These are phyloP conservation scores for Neurospora sp. DNA, from an alignment of 495 filamentous ascomycete species.

Conservation along the genomic window DNA sequence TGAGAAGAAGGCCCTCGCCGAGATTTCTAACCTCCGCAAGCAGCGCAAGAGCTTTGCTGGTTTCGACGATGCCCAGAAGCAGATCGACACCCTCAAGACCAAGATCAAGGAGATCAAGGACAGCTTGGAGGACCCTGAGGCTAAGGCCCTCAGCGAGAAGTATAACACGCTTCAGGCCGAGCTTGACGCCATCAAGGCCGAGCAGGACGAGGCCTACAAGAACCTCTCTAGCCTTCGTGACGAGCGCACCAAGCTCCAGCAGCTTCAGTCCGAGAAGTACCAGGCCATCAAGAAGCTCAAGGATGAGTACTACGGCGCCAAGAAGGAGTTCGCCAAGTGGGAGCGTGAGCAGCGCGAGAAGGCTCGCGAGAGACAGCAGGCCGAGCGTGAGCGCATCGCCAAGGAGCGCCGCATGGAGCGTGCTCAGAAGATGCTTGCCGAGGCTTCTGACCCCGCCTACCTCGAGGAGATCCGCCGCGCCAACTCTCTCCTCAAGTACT, in stretches of 20 bases:
- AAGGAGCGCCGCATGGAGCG: conserved; percentile 77
- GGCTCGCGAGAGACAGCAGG: conserved; percentile 43
- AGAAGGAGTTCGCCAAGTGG: conserved; percentile 67
- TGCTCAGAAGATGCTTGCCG: conserved; percentile 76
- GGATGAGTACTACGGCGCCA: conserved; percentile 70
- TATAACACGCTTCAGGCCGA: conserved; percentile 76
- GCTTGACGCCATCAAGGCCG: conserved; percentile 76
- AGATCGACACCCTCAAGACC: conserved; percentile 72
- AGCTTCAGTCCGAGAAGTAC: conserved; percentile 77
- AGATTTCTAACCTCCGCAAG: conserved; percentile 74
- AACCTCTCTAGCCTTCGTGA: conserved; percentile 80
- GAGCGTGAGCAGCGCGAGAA: conserved; percentile 68
- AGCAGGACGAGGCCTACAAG: conserved; percentile 82
- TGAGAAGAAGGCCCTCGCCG: conserved; percentile 84
- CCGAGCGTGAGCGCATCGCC: conserved; percentile 68
- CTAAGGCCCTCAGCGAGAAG: conserved; percentile 73
- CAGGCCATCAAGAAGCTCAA: conserved; percentile 68
- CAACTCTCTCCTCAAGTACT: conserved; percentile 76
- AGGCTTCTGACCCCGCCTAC: conserved; percentile 83
- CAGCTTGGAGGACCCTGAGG: conserved; percentile 81
- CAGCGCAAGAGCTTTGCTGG: conserved; percentile 80
- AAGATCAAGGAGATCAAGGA: conserved; percentile 81
- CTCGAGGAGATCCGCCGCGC: conserved; percentile 82
- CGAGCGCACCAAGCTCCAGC: conserved; percentile 70
- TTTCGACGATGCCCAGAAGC: conserved; percentile 72